These are phyloP conservation scores for Cordyceps javanica DNA, from an alignment of 2,329 filamentous ascomycete genomes.

Conservation along the genomic window DNA sequence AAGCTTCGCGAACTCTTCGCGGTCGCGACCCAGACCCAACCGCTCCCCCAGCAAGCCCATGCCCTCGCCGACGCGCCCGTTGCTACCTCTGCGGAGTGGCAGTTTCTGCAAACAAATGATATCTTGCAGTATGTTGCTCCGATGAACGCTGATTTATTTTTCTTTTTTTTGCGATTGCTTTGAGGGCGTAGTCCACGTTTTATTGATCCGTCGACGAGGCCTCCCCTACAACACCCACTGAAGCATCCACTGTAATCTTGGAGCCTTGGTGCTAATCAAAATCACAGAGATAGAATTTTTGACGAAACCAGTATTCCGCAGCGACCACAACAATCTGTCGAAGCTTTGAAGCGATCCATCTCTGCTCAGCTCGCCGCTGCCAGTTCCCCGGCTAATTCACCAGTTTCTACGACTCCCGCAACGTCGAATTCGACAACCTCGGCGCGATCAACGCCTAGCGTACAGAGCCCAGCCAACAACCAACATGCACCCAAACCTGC, in stretches of 20 bases:
- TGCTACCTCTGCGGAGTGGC: conserved; percentile 44
- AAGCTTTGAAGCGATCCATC: conserved; percentile 35
- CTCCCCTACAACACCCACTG: conserved; percentile 3
- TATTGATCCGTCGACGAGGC: conserved; percentile 19
- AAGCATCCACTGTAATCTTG: conserved; percentile 10
- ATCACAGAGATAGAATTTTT: conserved; percentile 34
- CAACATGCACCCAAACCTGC: background rate
- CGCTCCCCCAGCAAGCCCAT: conserved; percentile 53
- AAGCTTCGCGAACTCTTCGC: conserved; percentile 84
- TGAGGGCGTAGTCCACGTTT: background rate
- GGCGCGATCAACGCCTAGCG: background rate
- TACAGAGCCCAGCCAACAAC: conserved; percentile 3
- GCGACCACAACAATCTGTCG: conserved; percentile 39
- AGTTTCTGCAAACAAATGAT: conserved; percentile 52
- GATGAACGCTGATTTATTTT: background rate
- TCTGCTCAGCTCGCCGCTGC: conserved; percentile 6
- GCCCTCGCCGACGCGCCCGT: conserved; percentile 51
- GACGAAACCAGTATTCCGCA: conserved; percentile 48
- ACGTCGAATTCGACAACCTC: background rate
- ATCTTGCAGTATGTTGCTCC: conserved; percentile 50
- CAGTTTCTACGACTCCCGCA: background rate
- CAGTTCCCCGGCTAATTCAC: background rate
- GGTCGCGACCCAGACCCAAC: conserved; percentile 64
- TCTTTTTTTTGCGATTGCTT: conserved; percentile 12
- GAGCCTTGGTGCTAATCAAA: background rate